Conservation (phyloP, 2,329 filamentous ascomycete genomes). For the Aureobasidium sp. region DNA sequence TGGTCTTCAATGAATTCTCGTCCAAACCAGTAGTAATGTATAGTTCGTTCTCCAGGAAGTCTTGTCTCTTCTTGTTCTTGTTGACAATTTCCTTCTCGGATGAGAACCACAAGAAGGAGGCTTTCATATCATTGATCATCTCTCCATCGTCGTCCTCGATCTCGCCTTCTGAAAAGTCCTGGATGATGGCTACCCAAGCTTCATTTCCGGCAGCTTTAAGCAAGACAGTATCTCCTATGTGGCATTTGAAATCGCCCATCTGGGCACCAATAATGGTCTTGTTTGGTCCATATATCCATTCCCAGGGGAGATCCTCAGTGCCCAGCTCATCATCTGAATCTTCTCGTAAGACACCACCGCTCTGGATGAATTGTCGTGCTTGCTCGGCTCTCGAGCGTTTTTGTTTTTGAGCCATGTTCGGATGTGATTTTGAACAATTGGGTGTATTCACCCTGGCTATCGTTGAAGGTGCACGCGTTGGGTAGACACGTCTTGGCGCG, state of each 20-base stretch:
- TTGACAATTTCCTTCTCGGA: constrained; percentile 84
- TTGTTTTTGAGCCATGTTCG: constrained; percentile 19
- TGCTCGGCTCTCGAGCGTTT: constrained; percentile 38
- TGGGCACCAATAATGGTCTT: constrained; percentile 65
- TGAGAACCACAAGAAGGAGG: constrained; percentile 93
- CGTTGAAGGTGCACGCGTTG: not conserved
- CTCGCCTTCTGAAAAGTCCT: constrained; percentile 68
- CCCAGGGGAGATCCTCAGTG: constrained; percentile 44
- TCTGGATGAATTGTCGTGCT: constrained; percentile 46
- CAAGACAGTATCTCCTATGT: constrained; percentile 73
- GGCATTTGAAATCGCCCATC: constrained; percentile 74
- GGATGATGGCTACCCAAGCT: constrained; percentile 87
- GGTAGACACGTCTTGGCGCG: not conserved
- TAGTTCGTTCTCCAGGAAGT: constrained; percentile 75
- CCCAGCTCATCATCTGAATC: constrained; percentile 82
- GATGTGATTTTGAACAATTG: not conserved
- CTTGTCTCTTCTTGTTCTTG: constrained; percentile 70
- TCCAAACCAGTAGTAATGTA: constrained; percentile 88
- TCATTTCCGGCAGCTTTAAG: constrained; percentile 86
- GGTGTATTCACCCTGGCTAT: not conserved
- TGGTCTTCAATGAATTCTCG: constrained; percentile 75
- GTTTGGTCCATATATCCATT: constrained; percentile 50
- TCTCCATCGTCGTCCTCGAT: constrained; percentile 53
- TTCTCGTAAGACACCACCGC: constrained; percentile 59
- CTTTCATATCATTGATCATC: constrained; percentile 53